Conservation (phyloP, 2,329 filamentous ascomycete genomes). For the Fusarium subglutinans region DNA sequence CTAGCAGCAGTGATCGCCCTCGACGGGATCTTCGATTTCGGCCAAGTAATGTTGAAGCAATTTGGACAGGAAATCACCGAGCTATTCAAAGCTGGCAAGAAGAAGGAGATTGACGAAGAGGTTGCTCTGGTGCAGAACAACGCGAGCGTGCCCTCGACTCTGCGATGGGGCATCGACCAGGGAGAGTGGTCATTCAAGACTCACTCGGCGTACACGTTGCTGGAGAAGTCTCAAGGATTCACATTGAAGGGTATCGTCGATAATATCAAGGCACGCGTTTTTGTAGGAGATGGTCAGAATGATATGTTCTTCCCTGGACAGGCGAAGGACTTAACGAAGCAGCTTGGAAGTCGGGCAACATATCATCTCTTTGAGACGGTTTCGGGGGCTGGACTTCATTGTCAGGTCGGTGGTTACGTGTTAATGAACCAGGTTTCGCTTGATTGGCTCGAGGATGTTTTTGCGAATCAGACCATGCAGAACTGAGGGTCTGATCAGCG, state of each 20-base stretch:
- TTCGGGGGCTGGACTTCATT: neutral
- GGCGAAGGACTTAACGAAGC: neutral
- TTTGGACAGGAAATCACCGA: neutral
- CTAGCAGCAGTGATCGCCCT: conserved; percentile 46
- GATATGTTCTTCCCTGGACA: conserved; percentile 19
- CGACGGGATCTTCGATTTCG: conserved; percentile 6
- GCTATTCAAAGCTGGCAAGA: neutral
- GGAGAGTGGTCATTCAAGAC: conserved; percentile 20
- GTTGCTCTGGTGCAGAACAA: neutral
- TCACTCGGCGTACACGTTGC: neutral
- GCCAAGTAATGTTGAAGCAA: neutral
- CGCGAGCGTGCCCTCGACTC: neutral
- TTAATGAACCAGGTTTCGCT: conserved; percentile 17
- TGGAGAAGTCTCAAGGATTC: conserved; percentile 1
- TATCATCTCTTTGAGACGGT: neutral
- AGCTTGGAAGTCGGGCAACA: neutral
- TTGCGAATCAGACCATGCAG: neutral
- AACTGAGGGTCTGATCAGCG: neutral
- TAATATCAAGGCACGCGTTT: conserved; percentile 38
- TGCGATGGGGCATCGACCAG: conserved; percentile 7
- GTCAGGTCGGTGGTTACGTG: conserved; percentile 4
- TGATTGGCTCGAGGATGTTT: conserved; percentile 18
- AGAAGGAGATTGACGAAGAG: neutral
- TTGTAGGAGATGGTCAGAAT: conserved; percentile 14
- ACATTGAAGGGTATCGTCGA: conserved; percentile 21